Conservation (phyloP, 345 rosid genomes). For the Noccaea caerulescens region DNA sequence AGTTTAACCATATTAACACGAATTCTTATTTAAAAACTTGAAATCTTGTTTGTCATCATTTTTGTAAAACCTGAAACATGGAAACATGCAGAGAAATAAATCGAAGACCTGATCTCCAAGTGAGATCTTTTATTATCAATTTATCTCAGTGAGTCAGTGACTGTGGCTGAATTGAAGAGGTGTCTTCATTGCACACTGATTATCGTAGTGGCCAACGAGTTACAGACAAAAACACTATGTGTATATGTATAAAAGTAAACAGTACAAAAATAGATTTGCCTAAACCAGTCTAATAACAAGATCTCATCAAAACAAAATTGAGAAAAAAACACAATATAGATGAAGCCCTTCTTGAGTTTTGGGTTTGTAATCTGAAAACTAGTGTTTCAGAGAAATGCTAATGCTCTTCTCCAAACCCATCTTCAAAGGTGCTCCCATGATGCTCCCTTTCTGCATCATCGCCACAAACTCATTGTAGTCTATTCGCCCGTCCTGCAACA, state of each 20-base stretch:
- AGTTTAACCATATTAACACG: background rate
- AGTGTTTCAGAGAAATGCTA: constrained; percentile 56
- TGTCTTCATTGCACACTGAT: background rate
- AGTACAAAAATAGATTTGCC: constrained; percentile 31
- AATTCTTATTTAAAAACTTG: background rate
- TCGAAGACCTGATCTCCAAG: background rate
- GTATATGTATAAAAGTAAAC: constrained; percentile 42
- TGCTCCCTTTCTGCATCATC: constrained; percentile 80
- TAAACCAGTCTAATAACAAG: constrained; percentile 37
- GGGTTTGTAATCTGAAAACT: constrained; percentile 31
- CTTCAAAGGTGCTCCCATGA: constrained; percentile 43
- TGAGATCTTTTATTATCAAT: background rate
- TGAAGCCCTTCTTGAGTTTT: background rate
- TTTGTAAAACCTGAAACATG: constrained; percentile 3
- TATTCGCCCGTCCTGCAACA: constrained; percentile 74
- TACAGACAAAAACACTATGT: constrained; percentile 30
- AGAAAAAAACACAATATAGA: constrained; percentile 30
- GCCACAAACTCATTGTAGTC: constrained; percentile 87
- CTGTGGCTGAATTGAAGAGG: constrained; percentile 1
- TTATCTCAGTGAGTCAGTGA: background rate
- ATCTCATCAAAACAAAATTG: constrained; percentile 33
- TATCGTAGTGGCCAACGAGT: background rate
- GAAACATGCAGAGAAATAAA: constrained; percentile 3
- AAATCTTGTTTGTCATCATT: constrained; percentile 13
- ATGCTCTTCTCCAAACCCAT: constrained; percentile 52